Conservation (phyloP, 495 filamentous ascomycete species). For the Podospora anserina region DNA sequence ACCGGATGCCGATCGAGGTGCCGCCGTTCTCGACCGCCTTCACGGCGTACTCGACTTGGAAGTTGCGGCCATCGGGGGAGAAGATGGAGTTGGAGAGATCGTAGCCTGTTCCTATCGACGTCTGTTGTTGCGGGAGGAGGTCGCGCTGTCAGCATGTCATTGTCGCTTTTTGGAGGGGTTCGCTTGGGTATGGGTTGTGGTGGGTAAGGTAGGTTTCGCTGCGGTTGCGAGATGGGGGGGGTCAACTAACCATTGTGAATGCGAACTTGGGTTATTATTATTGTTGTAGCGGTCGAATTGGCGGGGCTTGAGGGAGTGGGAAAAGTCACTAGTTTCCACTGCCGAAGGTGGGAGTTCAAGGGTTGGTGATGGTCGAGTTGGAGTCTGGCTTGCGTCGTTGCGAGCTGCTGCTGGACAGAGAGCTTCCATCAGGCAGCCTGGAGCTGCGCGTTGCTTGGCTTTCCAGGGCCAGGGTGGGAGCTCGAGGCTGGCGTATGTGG, state of each 20-base stretch:
- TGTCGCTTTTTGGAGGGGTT: slow-evolving; percentile 3
- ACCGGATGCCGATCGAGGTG: slow-evolving; percentile 92
- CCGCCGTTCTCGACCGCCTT: slow-evolving; percentile 99
- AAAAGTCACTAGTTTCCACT: neutral
- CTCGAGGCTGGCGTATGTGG: slow-evolving; percentile 23
- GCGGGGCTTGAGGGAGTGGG: neutral
- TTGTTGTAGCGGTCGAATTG: neutral
- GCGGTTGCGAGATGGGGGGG: neutral
- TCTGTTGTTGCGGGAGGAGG: slow-evolving; percentile 50
- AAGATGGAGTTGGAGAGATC: slow-evolving; percentile 99
- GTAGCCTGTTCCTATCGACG: slow-evolving; percentile 98
- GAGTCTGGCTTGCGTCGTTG: slow-evolving; percentile 19
- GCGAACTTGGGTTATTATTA: neutral
- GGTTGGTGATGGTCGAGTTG: slow-evolving; percentile 1
- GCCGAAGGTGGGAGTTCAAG: neutral
- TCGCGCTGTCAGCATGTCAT: slow-evolving; percentile 9
- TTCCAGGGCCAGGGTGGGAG: slow-evolving; percentile 11
- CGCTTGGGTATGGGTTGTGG: neutral
- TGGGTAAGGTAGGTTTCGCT: neutral
- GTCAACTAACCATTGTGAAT: neutral
- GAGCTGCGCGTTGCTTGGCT: slow-evolving; percentile 43
- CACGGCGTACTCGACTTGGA: slow-evolving; percentile 98
- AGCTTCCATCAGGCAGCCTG: slow-evolving; percentile 42
- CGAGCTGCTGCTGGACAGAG: slow-evolving; percentile 24
- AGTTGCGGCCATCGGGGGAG: slow-evolving; percentile 97